Evolutionary conservation across 306 rosid genomes (phyloP).

Genomic region (Sindora glabra): DNA sequence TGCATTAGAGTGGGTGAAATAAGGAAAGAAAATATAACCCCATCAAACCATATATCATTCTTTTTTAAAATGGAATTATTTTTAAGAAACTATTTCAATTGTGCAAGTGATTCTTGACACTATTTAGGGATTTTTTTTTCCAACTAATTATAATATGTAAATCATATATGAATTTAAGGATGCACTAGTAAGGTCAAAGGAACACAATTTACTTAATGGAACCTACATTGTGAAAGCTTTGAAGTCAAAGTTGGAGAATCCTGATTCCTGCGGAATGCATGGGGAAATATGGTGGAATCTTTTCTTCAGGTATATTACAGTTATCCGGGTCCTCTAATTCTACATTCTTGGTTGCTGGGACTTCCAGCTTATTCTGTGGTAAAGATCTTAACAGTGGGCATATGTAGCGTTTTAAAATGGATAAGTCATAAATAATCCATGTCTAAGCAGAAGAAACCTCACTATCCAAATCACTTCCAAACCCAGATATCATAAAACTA

Average conservation of each 20-base stretch:
- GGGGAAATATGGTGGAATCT: constrained; percentile 16
- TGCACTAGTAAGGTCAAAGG: constrained; percentile 19
- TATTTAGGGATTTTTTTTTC: too few relatives aligned
- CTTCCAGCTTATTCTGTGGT: background rate
- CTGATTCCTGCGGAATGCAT: constrained; percentile 15
- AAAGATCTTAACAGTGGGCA: background rate
- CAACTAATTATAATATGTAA: background rate
- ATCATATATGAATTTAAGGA: background rate
- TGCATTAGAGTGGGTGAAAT: too few relatives aligned
- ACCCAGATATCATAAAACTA: background rate
- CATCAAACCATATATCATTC: too few relatives aligned
- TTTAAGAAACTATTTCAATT: too few relatives aligned
- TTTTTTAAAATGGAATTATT: too few relatives aligned
- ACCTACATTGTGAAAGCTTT: constrained; percentile 34
- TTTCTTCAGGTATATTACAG: constrained; percentile 72
- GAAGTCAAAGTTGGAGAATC: constrained; percentile 17
- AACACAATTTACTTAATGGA: constrained; percentile 20
- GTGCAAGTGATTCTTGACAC: too few relatives aligned
- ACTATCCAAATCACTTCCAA: background rate
- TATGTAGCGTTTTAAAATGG: constrained; percentile 12
- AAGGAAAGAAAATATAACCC: too few relatives aligned
- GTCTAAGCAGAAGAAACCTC: background rate
- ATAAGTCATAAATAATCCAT: background rate
- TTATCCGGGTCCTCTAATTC: constrained; percentile 79
- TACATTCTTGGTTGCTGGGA: constrained; percentile 33